Evolutionary conservation across 352 stramenopile genomes (phyloP), one percentile per base, ranked within the genome.

Genomic region (Halophytophthora batemanensis): DNA sequence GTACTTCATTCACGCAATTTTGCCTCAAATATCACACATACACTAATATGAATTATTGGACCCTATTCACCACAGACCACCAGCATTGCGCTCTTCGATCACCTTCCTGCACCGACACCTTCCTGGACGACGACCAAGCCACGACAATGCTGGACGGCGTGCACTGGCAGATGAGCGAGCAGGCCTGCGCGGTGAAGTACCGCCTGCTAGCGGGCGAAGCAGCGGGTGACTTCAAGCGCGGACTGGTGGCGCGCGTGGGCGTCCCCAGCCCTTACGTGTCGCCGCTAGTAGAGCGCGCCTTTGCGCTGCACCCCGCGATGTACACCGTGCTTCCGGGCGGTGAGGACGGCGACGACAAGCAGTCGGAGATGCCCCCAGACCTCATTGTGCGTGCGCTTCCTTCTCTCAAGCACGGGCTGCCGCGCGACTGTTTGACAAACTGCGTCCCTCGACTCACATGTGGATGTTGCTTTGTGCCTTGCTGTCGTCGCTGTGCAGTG

Each of bases 211-310:
- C 50, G 18, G 56, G 35, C 17, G 53, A 72, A 3, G 55, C 58
- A 35, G 45, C 64, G 2, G 39, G 51, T 8, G 61, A 44, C 21
- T 81, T 63, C 50, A 66, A 66, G 40, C 18, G 50, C 52, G 55
- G 46, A 37, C 51, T 81, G 3, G 50, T 75, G 6, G 71, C 67
- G 11, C 61, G 61, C 12, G 67, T 81, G 10, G 50, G 54, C 21
- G 64, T 77, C 13, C 58, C 67, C 14, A 77, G 71, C 38, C 58
- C 59, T 29, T 81, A 81, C 40, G 67, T 81, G 37, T 57, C 51
- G 7, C 67, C 71, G 25, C 56, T 81, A 1, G 71, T 81, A 23
- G 61, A 71, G 48, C 61, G 61, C 15, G 71, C 71, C 25, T 81
- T 81, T 25, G 67, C 67, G 19, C 43, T 67, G 29, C 67, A 81